Base-by-base conservation (phyloP, 495 filamentous ascomycete species). In the Aspergillus hancockii region DNA sequence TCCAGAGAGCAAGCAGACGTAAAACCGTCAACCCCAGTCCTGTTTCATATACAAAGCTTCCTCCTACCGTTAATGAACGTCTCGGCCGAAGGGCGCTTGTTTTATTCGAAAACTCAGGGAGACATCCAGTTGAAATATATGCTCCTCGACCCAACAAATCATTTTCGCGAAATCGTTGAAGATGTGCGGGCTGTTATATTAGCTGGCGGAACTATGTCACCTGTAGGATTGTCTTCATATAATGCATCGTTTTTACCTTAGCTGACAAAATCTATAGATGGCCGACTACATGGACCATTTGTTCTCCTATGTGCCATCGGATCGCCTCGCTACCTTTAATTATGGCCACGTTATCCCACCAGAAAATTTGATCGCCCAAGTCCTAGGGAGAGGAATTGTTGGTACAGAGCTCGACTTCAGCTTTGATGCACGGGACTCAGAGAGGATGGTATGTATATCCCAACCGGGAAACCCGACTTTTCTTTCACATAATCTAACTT, bases 121-220 rank as follows among this genome's bases (percentile, higher is more conserved):
- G 84, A 86, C 47, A 77, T 89, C 14, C 79, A 80, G 40, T 74
- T 98, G 49, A 90, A 85, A 45, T 98, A 97, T 67, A 88, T 95
- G 70, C 85, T 98, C 14, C 84, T 98, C n/a, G 93, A 97, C 58
- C 95, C 94, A 19, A 92, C 92, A 1, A 84, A 92, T 68, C 90
- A 95, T 63, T 98, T 98, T 72, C 88, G 87, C 19, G 88, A 91
- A 40, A 88, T 98, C 66, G 91, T 94, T 0, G 85, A 90, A 49
- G 86, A 92, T 63, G 92, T 93, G 8, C 80, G 91, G 51, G 90
- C 94, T 4, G 91, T 98, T 3, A 90, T 98, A 49, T 75, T 98
- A 16, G 95, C 92, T 13, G 94, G 94, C 53, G 94, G 94, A 3
- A 98, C 94, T 9, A 98, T 98, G 95, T 95, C 93, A 38, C 94